Conservation (phyloP, 2,329 filamentous ascomycete species). For the Neocucurbitaria cava region DNA sequence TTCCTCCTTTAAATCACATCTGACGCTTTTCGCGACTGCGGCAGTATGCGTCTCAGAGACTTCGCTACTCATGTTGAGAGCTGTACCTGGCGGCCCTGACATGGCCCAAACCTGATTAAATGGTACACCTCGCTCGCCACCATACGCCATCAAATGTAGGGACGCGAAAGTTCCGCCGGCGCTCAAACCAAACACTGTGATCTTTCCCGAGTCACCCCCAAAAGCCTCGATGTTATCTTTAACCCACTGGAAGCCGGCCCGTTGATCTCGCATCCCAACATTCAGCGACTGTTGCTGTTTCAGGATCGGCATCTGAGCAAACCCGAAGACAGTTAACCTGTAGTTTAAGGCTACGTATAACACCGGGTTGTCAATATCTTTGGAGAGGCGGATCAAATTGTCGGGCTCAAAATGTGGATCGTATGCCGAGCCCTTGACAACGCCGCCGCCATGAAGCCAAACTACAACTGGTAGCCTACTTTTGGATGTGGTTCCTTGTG, state of each 20-base stretch:
- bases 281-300: not conserved
- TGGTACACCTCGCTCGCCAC: not conserved
- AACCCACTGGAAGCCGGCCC: not conserved
- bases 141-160: not conserved
- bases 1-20: not conserved
- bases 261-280: not conserved
- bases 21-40: not conserved
- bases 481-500: not conserved
- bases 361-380: not conserved
- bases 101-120: not conserved
- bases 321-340: not conserved
- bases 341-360: not conserved
- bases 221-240: not conserved
- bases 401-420: not conserved
- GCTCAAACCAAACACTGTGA: not conserved
- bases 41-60: not conserved
- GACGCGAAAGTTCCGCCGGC: not conserved
- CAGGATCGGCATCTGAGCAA: not conserved
- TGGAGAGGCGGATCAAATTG: not conserved
- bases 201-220: not conserved
- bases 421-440: not conserved
- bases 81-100: not conserved
- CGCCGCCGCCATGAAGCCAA: not conserved
- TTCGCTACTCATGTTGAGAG: not conserved
- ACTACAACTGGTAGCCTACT: not conserved